A percentile compares a stretch with the other conserved stretches of the same genome.
Evolutionary conservation across 768 basidiomycete species (phyloP).

Genomic region (Boletales sp.): DNA sequence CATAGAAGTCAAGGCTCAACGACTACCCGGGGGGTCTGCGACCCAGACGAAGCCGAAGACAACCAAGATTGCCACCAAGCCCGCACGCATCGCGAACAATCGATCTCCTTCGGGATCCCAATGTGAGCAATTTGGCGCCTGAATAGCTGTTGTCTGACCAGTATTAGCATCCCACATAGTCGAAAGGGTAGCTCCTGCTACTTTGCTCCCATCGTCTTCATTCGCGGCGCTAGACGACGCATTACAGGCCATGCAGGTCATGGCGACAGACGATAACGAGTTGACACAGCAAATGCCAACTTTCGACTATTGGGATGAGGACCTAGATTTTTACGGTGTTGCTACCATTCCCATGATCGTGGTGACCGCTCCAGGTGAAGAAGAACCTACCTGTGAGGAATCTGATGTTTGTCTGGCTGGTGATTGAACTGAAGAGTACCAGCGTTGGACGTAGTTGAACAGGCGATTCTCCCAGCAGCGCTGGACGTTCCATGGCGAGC

Average conservation of each 20-base stretch:
- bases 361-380: too few relatives aligned
- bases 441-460: too few relatives aligned
- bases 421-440: too few relatives aligned
- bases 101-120: neutral
- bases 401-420: too few relatives aligned
- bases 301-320: too few relatives aligned
- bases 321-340: too few relatives aligned
- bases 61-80: neutral
- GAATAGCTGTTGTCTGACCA: constrained; percentile 3
- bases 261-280: too few relatives aligned
- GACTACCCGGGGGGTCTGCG: constrained; percentile 15
- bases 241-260: neutral
- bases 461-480: too few relatives aligned
- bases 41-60: constrained; percentile 7
- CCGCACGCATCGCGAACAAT: neutral
- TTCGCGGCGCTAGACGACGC: constrained; percentile 10
- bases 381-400: too few relatives aligned
- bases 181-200: neutral
- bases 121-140: constrained; percentile 3
- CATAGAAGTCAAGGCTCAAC: constrained; percentile 5
- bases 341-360: too few relatives aligned
- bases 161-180: neutral
- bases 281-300: too few relatives aligned
- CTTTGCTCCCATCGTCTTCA: constrained; percentile 8
- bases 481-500: constrained; percentile 5